Base-by-base conservation (phyloP, 2,329 filamentous ascomycete species). In the Colletotrichum noveboracense region DNA sequence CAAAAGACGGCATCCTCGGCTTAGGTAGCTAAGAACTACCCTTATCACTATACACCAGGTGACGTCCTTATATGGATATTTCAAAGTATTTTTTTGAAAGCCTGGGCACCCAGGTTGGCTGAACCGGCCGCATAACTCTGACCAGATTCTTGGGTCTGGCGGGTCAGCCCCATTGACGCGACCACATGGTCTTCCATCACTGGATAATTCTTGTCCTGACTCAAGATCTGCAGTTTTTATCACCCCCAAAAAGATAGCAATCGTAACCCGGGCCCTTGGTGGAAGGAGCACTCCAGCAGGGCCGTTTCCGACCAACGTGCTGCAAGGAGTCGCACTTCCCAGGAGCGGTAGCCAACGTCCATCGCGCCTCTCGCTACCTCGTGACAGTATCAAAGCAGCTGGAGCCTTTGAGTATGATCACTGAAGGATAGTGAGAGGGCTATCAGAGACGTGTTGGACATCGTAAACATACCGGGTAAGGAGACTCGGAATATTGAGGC, bases 381-480 rank as follows among this genome's bases (percentile, higher is more conserved):
- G 7, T 38, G 36, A 38, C 16, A 38, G 36, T 38, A 38, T 38
- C 2, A 38, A 38, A 38, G 36, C 36, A 38, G 36, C 38, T 43
- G 43, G n/a, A 7, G 43, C 7, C n/a, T 52, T 21, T 21, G 3
- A 21, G 43, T 21, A 52, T 0, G 6, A 0, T 10, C 10, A 52
- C 8, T 21, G 5, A 12, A 0, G 10, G 43, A 52, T 52, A 13
- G 12, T 21, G 43, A 21, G 43, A 52, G 43, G 6, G 10, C n/a
- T 12, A 0, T 52, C 1, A 7, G 12, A 1, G 10, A 18, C 4
- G n/a, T 21, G 10, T 0, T 21, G 3, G 6, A 52, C n/a, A 7
- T 4, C 10, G n/a, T 52, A 0, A 13, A 52, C 43, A 52, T 52
- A 6, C 1, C 16, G n/a, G 12, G 0, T 52, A 0, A 5, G 12